These are phyloP conservation scores for Lolium perenne DNA, from an alignment of 176 grass and related monocot genomes.

Conservation along the genomic window DNA sequence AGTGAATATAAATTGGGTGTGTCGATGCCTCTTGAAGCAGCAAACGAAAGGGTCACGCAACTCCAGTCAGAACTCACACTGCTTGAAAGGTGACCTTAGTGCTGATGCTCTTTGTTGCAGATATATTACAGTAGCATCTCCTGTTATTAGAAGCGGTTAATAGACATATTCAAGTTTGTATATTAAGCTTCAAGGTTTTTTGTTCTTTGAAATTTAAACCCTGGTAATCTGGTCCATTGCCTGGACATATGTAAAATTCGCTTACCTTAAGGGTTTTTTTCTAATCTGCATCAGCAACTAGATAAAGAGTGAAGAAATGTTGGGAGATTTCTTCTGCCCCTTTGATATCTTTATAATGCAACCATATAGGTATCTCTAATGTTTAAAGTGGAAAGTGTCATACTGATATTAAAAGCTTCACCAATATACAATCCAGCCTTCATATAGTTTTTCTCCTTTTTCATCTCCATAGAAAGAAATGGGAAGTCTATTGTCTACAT, in stretches of 20 bases:
- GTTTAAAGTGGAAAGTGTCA: background rate
- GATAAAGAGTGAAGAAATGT: background rate
- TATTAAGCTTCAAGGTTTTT: conserved; percentile 13
- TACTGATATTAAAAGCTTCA: conserved; percentile 6
- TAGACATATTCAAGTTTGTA: conserved; percentile 7
- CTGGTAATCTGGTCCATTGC: background rate
- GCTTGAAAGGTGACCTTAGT: conserved; percentile 67
- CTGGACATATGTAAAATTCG: background rate
- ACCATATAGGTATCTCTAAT: background rate
- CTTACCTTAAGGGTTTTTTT: background rate
- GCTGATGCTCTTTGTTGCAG: background rate
- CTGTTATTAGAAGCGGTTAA: background rate
- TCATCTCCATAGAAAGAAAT: too few species aligned
- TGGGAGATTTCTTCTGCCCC: background rate
- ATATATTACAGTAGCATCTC: background rate
- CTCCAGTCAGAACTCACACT: conserved; percentile 82
- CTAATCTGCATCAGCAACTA: conserved; percentile 10
- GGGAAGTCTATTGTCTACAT: background rate
- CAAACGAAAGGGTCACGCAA: conserved; percentile 79
- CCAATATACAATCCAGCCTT: background rate
- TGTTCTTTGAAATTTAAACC: background rate
- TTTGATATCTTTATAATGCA: background rate
- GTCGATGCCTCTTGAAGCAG: conserved; percentile 77
- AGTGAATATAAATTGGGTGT: conserved; percentile 87
- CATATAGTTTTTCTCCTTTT: background rate